Evolutionary conservation across 768 basidiomycete genomes (phyloP).

Genomic region (Collybia nuda): DNA sequence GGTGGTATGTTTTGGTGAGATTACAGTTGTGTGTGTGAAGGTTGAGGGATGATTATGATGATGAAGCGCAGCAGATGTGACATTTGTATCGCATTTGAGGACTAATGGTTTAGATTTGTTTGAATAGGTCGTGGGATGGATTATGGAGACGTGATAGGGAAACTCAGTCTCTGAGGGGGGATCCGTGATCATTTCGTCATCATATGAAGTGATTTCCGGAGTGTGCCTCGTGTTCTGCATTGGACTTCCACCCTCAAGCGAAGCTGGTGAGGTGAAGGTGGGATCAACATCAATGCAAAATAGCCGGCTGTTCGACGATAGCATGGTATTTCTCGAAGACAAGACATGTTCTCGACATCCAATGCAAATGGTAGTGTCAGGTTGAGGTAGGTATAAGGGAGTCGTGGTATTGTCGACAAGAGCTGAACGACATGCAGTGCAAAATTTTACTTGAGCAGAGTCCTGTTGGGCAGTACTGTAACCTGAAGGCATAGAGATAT

Average conservation of each 20-base stretch:
- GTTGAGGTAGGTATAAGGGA: conserved; percentile 20
- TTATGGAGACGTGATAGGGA: conserved; percentile 16
- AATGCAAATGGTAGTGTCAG: conserved; percentile 43
- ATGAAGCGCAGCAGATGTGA: conserved; percentile 11
- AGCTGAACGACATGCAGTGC: conserved; percentile 41
- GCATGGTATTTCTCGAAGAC: conserved; percentile 19
- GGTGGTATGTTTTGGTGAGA: conserved; percentile 16
- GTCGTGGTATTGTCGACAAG: conserved; percentile 31
- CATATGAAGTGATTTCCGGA: conserved; percentile 19
- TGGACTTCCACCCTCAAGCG: conserved; percentile 22
- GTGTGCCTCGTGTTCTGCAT: conserved; percentile 29
- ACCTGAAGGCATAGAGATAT: conserved; percentile 49
- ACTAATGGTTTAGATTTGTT: conserved; percentile 21
- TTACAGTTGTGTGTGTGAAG: conserved; percentile 13
- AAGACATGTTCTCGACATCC: conserved; percentile 43
- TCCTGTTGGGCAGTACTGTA: conserved; percentile 32
- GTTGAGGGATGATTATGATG: conserved; percentile 12
- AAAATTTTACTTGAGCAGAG: conserved; percentile 40
- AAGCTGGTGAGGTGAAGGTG: conserved; percentile 20
- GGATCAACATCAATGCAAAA: conserved; percentile 26
- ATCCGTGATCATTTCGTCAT: conserved; percentile 36
- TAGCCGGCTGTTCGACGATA: conserved; percentile 10
- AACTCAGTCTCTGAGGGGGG: conserved; percentile 6
- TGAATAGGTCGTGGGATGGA: conserved; percentile 14
- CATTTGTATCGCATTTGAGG: conserved; percentile 20